Base-by-base conservation (phyloP, 805 yeast genomes). In the Cyberlindnera petersonii region DNA sequence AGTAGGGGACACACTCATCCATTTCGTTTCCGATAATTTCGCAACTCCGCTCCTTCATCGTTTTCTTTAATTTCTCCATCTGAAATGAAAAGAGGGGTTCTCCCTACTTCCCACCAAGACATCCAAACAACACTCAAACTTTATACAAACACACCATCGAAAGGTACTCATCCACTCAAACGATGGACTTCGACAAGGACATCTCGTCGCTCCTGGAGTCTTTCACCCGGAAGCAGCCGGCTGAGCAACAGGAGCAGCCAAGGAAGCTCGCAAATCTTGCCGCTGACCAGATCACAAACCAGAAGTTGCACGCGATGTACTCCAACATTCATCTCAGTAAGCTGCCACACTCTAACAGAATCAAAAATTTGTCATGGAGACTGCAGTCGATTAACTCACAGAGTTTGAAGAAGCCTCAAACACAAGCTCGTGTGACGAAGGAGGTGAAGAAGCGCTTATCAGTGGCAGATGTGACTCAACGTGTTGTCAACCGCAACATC, bases 281-380 rank as follows among this genome's bases (percentile, higher is more conserved):
- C 7, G 14, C 17, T 20, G 47, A 46, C 38, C 29, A 26, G 11
- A 21, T 21, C 40, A 39, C 50, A 21, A 43, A 39, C 27, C 36
- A 38, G 13, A 15, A 28, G 33, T 28, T 46, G 15, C 44, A 43
- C 40, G 35, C 37, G 27, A 43, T 46, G 47, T 46, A 46, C 38
- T 35, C 47, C 11, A n/a, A 33, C 16, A 9, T 26, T 10, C 9
- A 43, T 13, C 32, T 46, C 24, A 39, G 39, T 36, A 15, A 26
- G 16, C 37, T 46, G 13, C 50, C 50, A 9, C 39, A 46, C 14
- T 21, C 37, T 11, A 33, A 43, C 17, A 26, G 50, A 9, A 42
- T 46, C 17, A 35, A 36, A 38, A 46, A 46, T 47, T 26, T 46
- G 18, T 31, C 47, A 15, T 46, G 50, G 50, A 34, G 50, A 4